Conservation (phyloP, 2,329 filamentous ascomycete genomes). For the Ophidiomyces ophidiicola region DNA sequence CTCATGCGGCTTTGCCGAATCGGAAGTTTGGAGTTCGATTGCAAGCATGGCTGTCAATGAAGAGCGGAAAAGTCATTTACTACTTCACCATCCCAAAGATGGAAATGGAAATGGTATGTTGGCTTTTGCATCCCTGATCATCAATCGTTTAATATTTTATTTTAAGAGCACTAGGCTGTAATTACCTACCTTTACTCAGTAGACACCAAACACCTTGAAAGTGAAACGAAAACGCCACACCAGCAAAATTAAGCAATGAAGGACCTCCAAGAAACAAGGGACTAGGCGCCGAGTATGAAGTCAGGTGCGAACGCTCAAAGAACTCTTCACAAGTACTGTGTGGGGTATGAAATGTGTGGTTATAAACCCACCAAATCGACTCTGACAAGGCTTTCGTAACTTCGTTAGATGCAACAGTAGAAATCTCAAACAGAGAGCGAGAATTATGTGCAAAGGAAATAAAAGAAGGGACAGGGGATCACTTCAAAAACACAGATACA, state of each 20-base stretch:
- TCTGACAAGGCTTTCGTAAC: slow-evolving; percentile 11
- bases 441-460: neutral
- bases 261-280: neutral
- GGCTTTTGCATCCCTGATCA: too few relatives aligned
- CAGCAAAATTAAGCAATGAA: neutral
- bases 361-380: neutral
- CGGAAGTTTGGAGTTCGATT: too few relatives aligned
- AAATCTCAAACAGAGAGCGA: neutral
- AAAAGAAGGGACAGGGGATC: neutral
- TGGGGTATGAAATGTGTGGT: slow-evolving; percentile 11
- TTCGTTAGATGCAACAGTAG: slow-evolving; percentile 13
- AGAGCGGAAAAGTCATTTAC: too few relatives aligned
- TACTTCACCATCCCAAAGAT: too few relatives aligned
- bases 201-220: too few relatives aligned
- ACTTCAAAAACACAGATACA: neutral
- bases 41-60: too few relatives aligned
- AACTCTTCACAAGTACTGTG: slow-evolving; percentile 5
- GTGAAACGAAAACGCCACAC: too few relatives aligned
- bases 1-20: too few relatives aligned
- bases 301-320: slow-evolving; percentile 9
- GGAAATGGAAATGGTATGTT: too few relatives aligned
- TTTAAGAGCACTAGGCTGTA: too few relatives aligned
- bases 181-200: too few relatives aligned
- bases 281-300: neutral
- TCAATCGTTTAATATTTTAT: too few relatives aligned